These are phyloP conservation scores for Houttuynia cordata DNA, from an alignment of 164 flowering plant genomes.

Conservation along the genomic window DNA sequence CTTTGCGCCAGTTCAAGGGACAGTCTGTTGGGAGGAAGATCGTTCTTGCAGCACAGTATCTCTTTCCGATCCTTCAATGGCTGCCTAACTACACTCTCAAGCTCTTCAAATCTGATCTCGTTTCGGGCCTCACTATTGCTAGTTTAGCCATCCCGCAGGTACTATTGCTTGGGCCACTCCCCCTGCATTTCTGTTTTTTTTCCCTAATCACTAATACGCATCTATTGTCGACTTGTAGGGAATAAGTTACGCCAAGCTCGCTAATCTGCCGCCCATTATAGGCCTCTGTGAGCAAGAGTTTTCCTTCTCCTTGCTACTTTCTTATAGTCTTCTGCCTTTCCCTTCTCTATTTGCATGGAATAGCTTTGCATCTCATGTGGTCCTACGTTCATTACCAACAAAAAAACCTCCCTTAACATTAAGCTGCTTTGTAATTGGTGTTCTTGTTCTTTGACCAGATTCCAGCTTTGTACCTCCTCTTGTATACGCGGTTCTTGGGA, in stretches of 20 bases:
- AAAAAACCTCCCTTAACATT: background rate
- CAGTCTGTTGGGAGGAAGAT: constrained; percentile 29
- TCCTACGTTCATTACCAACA: background rate
- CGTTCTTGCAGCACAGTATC: constrained; percentile 48
- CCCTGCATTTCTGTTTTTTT: background rate
- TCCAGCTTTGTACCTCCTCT: constrained; percentile 96
- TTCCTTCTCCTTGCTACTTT: background rate
- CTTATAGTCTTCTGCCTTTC: background rate
- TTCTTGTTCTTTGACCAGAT: constrained; percentile 25
- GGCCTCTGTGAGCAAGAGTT: constrained; percentile 36
- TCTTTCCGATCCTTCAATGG: constrained; percentile 88
- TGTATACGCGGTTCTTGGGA: constrained; percentile 78
- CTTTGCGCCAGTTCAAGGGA: constrained; percentile 69
- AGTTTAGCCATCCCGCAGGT: constrained; percentile 94
- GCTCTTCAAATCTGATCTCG: constrained; percentile 62
- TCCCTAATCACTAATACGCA: background rate
- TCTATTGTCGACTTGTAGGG: constrained; percentile 32
- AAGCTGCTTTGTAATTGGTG: background rate
- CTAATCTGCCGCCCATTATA: constrained; percentile 71
- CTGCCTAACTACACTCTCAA: constrained; percentile 51
- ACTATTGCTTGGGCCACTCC: background rate
- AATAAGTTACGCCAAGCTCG: constrained; percentile 88
- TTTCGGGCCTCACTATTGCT: constrained; percentile 89
- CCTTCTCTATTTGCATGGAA: background rate
- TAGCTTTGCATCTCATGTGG: too few species aligned